Percentiles rank a stretch among this genome's conserved stretches.
These are phyloP conservation scores for Dothiorella sarmentorum DNA, from an alignment of 2,329 filamentous ascomycete genomes.

Conservation along the genomic window DNA sequence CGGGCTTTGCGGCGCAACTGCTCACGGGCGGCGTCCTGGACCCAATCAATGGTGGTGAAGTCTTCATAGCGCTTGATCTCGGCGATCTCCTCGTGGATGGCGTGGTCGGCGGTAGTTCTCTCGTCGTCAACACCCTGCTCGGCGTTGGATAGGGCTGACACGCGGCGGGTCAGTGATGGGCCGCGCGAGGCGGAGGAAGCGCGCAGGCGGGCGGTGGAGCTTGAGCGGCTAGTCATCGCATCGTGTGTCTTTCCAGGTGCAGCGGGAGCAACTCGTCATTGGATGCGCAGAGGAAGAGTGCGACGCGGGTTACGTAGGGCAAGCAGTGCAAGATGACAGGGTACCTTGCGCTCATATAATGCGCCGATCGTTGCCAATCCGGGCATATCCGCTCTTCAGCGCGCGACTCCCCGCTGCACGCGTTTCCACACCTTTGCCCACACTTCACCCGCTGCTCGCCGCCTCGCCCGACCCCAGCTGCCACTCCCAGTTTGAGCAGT, in stretches of 20 bases:
- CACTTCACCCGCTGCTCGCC: background rate
- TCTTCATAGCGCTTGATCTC: conserved; percentile 99
- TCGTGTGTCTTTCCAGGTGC: conserved; percentile 24
- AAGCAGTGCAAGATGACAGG: background rate
- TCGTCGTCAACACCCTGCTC: conserved; percentile 59
- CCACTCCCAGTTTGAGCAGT: too few species aligned
- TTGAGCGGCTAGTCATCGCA: conserved; percentile 46
- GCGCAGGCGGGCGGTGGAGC: conserved; percentile 33
- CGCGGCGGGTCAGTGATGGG: conserved; percentile 63
- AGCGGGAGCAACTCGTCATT: conserved; percentile 8
- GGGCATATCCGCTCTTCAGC: conserved; percentile 7
- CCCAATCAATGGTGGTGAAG: conserved; percentile 99
- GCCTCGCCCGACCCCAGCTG: background rate
- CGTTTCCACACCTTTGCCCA: background rate
- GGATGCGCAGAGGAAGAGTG: background rate
- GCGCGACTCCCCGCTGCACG: conserved; percentile 10
- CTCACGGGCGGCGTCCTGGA: conserved; percentile 92
- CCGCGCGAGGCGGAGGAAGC: conserved; percentile 48
- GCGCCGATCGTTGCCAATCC: conserved; percentile 3
- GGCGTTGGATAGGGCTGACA: conserved; percentile 62
- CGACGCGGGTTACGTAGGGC: background rate
- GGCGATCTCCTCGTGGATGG: conserved; percentile 90
- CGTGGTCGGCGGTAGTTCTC: conserved; percentile 58
- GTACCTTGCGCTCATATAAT: conserved; percentile 7
- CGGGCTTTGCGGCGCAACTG: conserved; percentile 75